Base-by-base conservation (phyloP, 1,284 basidiomycete species). In the Apiotrichum mycotoxinovorans region DNA sequence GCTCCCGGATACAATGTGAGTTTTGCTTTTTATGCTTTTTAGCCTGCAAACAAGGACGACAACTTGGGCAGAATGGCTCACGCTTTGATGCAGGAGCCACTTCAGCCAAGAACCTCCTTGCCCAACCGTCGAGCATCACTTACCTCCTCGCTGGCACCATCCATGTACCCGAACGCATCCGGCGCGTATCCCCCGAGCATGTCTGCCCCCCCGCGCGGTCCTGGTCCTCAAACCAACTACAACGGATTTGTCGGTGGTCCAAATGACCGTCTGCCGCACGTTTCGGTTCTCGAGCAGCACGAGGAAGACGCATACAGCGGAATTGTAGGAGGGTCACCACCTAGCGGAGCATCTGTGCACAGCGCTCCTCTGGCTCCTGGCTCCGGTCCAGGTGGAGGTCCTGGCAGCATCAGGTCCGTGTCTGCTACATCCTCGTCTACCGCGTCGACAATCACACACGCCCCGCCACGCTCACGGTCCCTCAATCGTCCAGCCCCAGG, bases 91-190 rank as follows among this genome's bases (percentile, higher is more conserved):
- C 44, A 46, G 44, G 26, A n/a, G 11, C 30, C 46, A 4, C 18
- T 25, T 20, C 46, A 23, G 22, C 46, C 10, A n/a, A 22, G 43
- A n/a, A 10, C 43, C 17, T 22, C 30, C 14, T 40, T 25, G 1
- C 37, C 37, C 43, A 46, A 40, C 25, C 54, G 50, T n/a, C 57
- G 42, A n/a, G 50, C 30, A 25, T 54, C 40, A 30, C 43, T 33
- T 35, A 54, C 47, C 5, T 52, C 37, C 18, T 45, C 42, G 23
- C 38, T 47, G 25, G 35, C 37, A 25, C 45, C 30, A 22, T 20
- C 26, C n/a, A 41, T 41, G 49, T 41, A 30, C 27, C 37, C 47
- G 43, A 46, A 27, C 14, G 23, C 50, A 3, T 35, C 41, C 8
- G 12, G 27, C 4, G 41, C 41, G 11, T 44, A 52, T 23, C 9